Base-by-base conservation (phyloP, 306 rosid species). In the Erythrophleum fordii region DNA sequence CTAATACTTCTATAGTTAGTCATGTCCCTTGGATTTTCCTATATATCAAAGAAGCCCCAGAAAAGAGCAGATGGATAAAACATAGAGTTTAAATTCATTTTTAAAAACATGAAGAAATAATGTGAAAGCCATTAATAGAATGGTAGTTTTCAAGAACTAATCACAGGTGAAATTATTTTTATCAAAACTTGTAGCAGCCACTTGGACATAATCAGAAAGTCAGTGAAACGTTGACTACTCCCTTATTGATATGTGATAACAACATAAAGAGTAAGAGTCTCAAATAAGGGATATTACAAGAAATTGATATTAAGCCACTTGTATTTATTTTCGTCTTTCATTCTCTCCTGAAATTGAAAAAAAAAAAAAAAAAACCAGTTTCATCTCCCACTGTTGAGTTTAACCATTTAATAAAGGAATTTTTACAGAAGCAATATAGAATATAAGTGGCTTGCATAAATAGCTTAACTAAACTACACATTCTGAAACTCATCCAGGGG, bases 361-460 rank as follows among this genome's bases (percentile, higher is more conserved):
- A 53, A 6, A 2, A 65, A n/a, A n/a, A n/a, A n/a, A n/a, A n/a
- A n/a, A n/a, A n/a, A n/a, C n/a, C n/a, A n/a, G 69, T 55, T 44
- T 22, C 34, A 29, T 71, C 51, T 41, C 2, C 86, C 65, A 75
- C 41, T 10, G 17, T 49, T 69, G 70, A 79, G 74, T 52, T n/a
- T 23, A 49, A 68, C 53, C 67, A 34, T 79, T 75, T 23, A 84
- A 28, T 77, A 58, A 23, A 37, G 59, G 17, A 48, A 52, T 58
- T 23, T 59, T 51, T 22, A 75, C 45, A 61, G 59, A 44, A 62
- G 74, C 69, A 53, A 62, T 18, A 69, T 29, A 64, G 65, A 42
- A 64, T 2, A 66, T 69, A 69, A 49, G 52, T 65, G 58, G 13
- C n/a, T 20, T 20, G 37, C 77, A 69, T 45, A 26, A 16, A 55